Evolutionary conservation across 257 asterid species (phyloP).

Genomic region (Solanum chiquidenum): DNA sequence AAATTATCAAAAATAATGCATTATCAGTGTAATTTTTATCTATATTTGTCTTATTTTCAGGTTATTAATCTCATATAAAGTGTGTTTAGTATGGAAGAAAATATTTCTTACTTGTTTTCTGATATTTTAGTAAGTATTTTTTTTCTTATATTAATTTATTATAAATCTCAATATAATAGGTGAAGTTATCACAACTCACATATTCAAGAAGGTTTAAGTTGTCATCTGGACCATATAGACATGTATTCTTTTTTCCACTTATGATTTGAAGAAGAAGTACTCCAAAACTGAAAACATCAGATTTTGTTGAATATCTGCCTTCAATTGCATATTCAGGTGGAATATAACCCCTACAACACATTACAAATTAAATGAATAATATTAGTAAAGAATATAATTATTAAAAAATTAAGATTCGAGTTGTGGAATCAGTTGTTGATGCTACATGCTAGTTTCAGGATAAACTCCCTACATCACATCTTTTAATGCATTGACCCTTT

Average conservation of each 20-base stretch:
- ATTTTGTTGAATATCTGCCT: slow-evolving; percentile 26
- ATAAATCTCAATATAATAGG: not conserved
- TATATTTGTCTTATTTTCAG: not conserved
- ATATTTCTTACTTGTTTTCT: no score
- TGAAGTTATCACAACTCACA: slow-evolving; percentile 4
- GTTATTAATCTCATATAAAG: not conserved
- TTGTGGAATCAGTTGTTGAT: not conserved
- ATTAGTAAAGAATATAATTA: not conserved
- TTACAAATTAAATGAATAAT: not conserved
- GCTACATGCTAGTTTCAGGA: not conserved
- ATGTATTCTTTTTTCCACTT: slow-evolving; percentile 19
- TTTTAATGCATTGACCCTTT: no score
- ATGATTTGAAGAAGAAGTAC: slow-evolving; percentile 25
- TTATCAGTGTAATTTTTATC: not conserved
- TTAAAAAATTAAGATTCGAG: not conserved
- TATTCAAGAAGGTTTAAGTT: slow-evolving; percentile 15
- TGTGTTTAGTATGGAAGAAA: not conserved
- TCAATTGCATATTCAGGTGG: slow-evolving; percentile 25
- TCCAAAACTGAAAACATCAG: slow-evolving; percentile 27
- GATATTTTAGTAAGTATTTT: not conserved
- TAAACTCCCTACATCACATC: not conserved
- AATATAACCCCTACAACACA: slow-evolving; percentile 21
- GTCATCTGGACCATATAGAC: slow-evolving; percentile 9
- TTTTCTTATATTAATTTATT: no score
- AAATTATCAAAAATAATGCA: not conserved